phyloP scores from a whole-genome alignment of 371 early-diverging fungal genomes.

The Mucor irregularis region DNA sequence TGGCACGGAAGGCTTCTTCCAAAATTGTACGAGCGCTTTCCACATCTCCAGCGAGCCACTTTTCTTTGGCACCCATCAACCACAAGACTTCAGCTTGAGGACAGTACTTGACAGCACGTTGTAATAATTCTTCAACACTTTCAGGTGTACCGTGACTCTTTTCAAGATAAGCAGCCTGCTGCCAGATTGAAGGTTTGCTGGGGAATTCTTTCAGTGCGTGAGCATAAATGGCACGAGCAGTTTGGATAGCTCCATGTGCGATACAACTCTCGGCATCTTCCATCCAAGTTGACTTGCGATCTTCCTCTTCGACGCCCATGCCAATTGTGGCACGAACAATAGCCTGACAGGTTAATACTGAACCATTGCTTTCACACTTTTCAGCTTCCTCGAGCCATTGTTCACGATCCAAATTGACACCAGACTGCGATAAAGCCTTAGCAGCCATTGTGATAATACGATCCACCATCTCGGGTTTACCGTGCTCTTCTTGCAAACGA shows the following conservation, averaged over 20 bases:
- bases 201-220: slow-evolving; percentile 82
- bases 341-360: slow-evolving; percentile 77
- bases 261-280: slow-evolving; percentile 87
- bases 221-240: slow-evolving; percentile 89
- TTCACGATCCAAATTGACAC: slow-evolving; percentile 79
- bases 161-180: slow-evolving; percentile 86
- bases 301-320: slow-evolving; percentile 82
- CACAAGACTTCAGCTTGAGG: slow-evolving; percentile 94
- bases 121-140: slow-evolving; percentile 77
- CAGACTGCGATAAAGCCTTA: slow-evolving; percentile 61
- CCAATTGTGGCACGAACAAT: slow-evolving; percentile 82
- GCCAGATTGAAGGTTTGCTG: slow-evolving; percentile 82
- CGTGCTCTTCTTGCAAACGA: slow-evolving; percentile 86
- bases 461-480: slow-evolving; percentile 66
- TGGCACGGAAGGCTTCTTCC: slow-evolving; percentile 86
- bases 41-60: slow-evolving; percentile 88
- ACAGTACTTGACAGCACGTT: slow-evolving; percentile 85
- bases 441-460: slow-evolving; percentile 77
- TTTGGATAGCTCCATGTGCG: slow-evolving; percentile 65
- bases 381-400: slow-evolving; percentile 92
- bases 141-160: slow-evolving; percentile 81
- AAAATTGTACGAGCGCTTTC: slow-evolving; percentile 86
- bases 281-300: slow-evolving; percentile 82
- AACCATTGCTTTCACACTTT: slow-evolving; percentile 80
- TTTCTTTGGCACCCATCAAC: slow-evolving; percentile 96